Base-by-base conservation (phyloP, 129 eudicot genomes). In the Escallonia rubra region DNA sequence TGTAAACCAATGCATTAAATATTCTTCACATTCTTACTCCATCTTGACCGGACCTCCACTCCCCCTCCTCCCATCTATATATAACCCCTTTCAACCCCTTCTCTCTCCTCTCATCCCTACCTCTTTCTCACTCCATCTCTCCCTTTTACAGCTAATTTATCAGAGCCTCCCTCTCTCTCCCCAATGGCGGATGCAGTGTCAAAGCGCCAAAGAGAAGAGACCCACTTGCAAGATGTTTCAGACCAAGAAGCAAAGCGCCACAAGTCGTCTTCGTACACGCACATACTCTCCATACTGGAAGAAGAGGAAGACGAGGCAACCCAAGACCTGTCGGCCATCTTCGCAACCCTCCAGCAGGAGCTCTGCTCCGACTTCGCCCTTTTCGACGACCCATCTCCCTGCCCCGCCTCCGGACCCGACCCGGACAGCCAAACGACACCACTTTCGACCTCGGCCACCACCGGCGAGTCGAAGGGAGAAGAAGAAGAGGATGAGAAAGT, bases 321-420 rank as follows among this genome's bases (percentile, higher is more conserved):
- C 73, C 78, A 87, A 59, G 88, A 87, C 42, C 64, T 81, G 14
- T 72, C 86, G 9, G 85, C 80, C 67, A 73, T 91, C 54, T 80
- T 91, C 68, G 56, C 88, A 1, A 80, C 76, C 65, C 78, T 89
- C 34, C 81, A 86, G 43, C 82, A 78, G 58, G 93, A 85, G 55
- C 77, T 91, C 53, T 67, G 82, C 6, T 47, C 77, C 43, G 75
- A 77, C 76, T 44, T 72, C 45, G 13, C 68, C 13, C 13, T 48
- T 57, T 47, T 61, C 6, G 72, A 59, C 6, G 72, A 59, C 80
- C 78, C 58, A 34, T 72, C 60, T 59, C 72, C 69, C 38, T 42
- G 65, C 40, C 59, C 79, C 70, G 54, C 63, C 69, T 59, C 42
- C 7, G 61, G 34, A 51, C 44, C 54, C 76, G 71, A 41, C 62